These are phyloP conservation scores for Clavariopsis aquatica DNA, from an alignment of 495 filamentous ascomycete species.

Conservation along the genomic window DNA sequence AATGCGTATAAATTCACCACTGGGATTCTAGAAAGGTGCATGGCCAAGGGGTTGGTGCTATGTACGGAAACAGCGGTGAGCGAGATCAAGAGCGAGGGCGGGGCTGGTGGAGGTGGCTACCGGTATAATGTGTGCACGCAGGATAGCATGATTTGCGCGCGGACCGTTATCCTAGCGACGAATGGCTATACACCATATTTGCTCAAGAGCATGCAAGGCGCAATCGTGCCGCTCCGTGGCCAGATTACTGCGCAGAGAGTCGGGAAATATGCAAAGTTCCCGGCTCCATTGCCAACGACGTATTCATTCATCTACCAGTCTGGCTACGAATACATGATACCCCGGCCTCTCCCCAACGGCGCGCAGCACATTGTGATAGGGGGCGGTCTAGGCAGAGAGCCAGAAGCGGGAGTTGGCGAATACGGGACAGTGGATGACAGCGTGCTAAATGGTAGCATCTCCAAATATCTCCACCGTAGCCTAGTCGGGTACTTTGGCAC, in stretches of 20 bases:
- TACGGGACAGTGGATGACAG: constrained; percentile 62
- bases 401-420: constrained; percentile 51
- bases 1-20: constrained; percentile 65
- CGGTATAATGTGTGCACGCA: constrained; percentile 55
- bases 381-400: constrained; percentile 59
- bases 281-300: constrained; percentile 51
- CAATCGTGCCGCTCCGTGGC: constrained; percentile 67
- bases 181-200: constrained; percentile 70
- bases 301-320: constrained; percentile 63
- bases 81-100: constrained; percentile 41
- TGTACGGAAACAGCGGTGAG: constrained; percentile 62
- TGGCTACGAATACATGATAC: constrained; percentile 69
- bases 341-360: constrained; percentile 51
- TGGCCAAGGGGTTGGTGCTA: constrained; percentile 58
- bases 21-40: constrained; percentile 57
- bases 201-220: constrained; percentile 56
- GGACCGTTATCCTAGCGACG: constrained; percentile 65
- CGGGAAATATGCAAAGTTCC: constrained; percentile 46
- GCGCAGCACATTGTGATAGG: constrained; percentile 69
- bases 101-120: constrained; percentile 40
- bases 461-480: constrained; percentile 52
- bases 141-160: constrained; percentile 56
- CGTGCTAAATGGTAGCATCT: constrained; percentile 55
- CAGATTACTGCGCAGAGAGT: constrained; percentile 65
- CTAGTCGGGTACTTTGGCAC: constrained; percentile 56